These are phyloP conservation scores for Penicillium vulpinum DNA, from an alignment of 2,329 filamentous ascomycete species.

Conservation along the genomic window DNA sequence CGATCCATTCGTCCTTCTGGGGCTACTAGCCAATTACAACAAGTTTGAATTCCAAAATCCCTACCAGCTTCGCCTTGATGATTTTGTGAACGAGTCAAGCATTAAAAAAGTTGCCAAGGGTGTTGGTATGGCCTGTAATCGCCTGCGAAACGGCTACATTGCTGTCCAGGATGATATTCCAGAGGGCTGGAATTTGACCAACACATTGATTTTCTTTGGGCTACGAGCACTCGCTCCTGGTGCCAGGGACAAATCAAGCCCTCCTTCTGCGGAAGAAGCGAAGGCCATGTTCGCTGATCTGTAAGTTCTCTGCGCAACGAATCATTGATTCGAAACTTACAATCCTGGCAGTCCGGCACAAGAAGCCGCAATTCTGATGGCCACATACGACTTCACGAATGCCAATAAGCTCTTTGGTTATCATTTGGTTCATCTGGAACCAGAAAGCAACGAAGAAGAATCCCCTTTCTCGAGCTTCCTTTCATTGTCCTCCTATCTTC, in stretches of 20 bases:
- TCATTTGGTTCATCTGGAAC: constrained; percentile 67
- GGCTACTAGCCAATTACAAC: constrained; percentile 94
- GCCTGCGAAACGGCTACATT: constrained; percentile 72
- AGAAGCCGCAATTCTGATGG: constrained; percentile 76
- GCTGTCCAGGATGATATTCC: constrained; percentile 86
- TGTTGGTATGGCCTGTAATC: constrained; percentile 70
- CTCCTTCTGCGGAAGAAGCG: constrained; percentile 73
- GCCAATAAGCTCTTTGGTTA: constrained; percentile 95
- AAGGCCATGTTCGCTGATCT: constrained; percentile 78
- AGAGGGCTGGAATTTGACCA: constrained; percentile 82
- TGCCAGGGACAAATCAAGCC: constrained; percentile 59
- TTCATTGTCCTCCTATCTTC: constrained; percentile 86
- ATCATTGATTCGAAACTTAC: constrained; percentile 27
- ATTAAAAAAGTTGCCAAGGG: constrained; percentile 80
- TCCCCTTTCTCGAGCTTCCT: constrained; percentile 78
- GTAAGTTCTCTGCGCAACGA: constrained; percentile 45
- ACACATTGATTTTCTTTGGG: constrained; percentile 80
- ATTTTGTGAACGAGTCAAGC: constrained; percentile 89
- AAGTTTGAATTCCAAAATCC: constrained; percentile 99
- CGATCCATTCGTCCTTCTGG: constrained; percentile 78
- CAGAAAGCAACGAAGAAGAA: constrained; percentile 64
- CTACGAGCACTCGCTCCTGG: constrained; percentile 73
- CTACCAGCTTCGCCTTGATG: constrained; percentile 85
- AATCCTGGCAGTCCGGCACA: constrained; percentile 64
- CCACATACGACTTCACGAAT: constrained; percentile 89